Evolutionary conservation across 2,329 filamentous ascomycete genomes (phyloP).

Genomic region (Bertia moriformis): DNA sequence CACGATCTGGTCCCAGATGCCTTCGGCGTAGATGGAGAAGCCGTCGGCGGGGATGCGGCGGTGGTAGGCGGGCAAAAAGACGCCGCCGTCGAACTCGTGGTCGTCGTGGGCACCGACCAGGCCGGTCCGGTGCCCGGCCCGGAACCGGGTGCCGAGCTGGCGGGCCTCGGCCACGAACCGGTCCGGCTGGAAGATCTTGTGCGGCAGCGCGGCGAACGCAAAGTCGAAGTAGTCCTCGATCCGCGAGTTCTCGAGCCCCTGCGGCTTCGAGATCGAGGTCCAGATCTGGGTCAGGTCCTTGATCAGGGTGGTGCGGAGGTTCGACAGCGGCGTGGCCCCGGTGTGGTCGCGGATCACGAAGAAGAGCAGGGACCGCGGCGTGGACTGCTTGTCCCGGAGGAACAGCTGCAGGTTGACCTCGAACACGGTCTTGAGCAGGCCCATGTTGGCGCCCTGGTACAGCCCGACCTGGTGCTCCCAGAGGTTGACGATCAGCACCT

Average conservation of each 20-base stretch:
- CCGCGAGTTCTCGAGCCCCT: constrained; percentile 70
- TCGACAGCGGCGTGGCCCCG: constrained; percentile 76
- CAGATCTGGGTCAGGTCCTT: constrained; percentile 87
- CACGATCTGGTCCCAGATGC: constrained; percentile 96
- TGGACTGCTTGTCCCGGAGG: constrained; percentile 85
- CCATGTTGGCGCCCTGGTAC: constrained; percentile 99
- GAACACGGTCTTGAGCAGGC: constrained; percentile 92
- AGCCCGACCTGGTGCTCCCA: constrained; percentile 98
- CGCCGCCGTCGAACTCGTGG: constrained; percentile 60
- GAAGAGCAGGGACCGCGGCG: constrained; percentile 81
- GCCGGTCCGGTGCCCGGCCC: constrained; percentile 61
- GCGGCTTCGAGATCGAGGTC: constrained; percentile 80
- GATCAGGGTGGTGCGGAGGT: constrained; percentile 77
- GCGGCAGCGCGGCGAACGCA: constrained; percentile 84
- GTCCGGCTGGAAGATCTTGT: constrained; percentile 91
- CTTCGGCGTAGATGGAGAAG: constrained; percentile 81
- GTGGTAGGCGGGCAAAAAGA: constrained; percentile 91
- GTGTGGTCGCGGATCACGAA: constrained; percentile 98
- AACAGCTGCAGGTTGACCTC: constrained; percentile 97
- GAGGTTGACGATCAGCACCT: constrained; percentile 95
- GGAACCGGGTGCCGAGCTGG: constrained; percentile 68
- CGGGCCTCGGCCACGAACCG: constrained; percentile 72
- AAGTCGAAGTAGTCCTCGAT: constrained; percentile 99
- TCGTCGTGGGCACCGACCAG: constrained; percentile 48
- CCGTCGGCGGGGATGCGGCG: constrained; percentile 90